These are phyloP conservation scores for Micractinium conductrix DNA, from an alignment of 139 green algal genomes.

Conservation along the genomic window DNA sequence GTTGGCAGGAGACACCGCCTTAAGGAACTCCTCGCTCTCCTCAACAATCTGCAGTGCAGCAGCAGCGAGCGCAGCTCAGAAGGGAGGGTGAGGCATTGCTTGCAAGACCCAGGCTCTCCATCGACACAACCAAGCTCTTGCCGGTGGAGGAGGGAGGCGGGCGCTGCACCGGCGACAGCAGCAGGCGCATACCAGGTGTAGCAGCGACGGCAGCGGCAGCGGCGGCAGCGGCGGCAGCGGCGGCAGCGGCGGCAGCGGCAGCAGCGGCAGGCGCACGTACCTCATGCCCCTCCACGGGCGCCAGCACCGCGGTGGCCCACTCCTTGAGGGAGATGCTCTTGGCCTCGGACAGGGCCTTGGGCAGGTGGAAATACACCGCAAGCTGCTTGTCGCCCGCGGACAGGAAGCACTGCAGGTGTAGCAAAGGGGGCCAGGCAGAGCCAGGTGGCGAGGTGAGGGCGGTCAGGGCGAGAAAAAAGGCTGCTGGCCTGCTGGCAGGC, in stretches of 20 bases:
- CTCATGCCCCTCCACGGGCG: constrained; percentile 51
- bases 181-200: no score
- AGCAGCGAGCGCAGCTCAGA: no score
- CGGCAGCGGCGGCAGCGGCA: no score
- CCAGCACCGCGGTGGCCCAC: constrained; percentile 50
- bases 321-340: constrained; percentile 49
- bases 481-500: no score
- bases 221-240: no score
- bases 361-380: constrained; percentile 73
- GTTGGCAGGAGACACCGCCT: constrained; percentile 53
- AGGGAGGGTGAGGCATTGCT: neutral
- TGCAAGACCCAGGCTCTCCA: no score
- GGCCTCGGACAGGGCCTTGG: constrained; percentile 63
- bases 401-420: constrained; percentile 66
- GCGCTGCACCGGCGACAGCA: neutral
- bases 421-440: no score
- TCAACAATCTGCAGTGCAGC: constrained; percentile 35
- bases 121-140: no score
- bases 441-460: no score
- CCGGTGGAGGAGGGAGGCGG: no score
- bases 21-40: constrained; percentile 65
- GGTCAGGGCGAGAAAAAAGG: no score
- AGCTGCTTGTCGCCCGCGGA: constrained; percentile 76
- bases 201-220: neutral
- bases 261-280: no score